phyloP scores from a whole-genome alignment of 148 eudicot genomes.

The Silene uniflora region DNA sequence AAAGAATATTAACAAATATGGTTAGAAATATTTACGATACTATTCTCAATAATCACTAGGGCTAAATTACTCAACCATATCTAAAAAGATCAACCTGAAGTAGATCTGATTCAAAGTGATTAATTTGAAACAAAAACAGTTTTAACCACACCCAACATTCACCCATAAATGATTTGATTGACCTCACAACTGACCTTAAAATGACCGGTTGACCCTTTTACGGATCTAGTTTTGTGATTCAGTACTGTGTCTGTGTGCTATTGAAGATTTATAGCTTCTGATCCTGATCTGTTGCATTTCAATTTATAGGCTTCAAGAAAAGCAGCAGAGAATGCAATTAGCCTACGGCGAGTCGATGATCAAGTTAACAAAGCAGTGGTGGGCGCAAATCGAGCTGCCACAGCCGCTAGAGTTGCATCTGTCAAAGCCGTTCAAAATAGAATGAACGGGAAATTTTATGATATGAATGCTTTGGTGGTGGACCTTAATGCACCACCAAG shows the following conservation, averaged over 20 bases:
- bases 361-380: slow-evolving; percentile 69
- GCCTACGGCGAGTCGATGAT: slow-evolving; percentile 59
- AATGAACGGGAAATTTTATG: slow-evolving; percentile 55
- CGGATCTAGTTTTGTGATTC: no score
- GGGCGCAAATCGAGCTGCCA: slow-evolving; percentile 88
- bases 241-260: no score
- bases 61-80: not conserved
- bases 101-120: no score
- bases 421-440: slow-evolving; percentile 84
- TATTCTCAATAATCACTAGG: no score
- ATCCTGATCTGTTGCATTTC: not conserved
- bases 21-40: no score
- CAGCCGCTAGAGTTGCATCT: slow-evolving; percentile 92
- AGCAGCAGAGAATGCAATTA: slow-evolving; percentile 69
- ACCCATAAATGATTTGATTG: no score
- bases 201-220: not conserved
- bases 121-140: no score
- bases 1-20: no score
- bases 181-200: not conserved
- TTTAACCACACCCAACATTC: no score
- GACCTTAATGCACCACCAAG: no score
- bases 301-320: slow-evolving; percentile 63
- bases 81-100: no score
- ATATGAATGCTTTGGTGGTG: slow-evolving; percentile 42
- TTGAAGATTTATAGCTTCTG: not conserved